Evolutionary conservation across 164 flowering plant genomes (phyloP), one percentile per base, ranked within the genome.

Genomic region (Macadamia integrifolia): DNA sequence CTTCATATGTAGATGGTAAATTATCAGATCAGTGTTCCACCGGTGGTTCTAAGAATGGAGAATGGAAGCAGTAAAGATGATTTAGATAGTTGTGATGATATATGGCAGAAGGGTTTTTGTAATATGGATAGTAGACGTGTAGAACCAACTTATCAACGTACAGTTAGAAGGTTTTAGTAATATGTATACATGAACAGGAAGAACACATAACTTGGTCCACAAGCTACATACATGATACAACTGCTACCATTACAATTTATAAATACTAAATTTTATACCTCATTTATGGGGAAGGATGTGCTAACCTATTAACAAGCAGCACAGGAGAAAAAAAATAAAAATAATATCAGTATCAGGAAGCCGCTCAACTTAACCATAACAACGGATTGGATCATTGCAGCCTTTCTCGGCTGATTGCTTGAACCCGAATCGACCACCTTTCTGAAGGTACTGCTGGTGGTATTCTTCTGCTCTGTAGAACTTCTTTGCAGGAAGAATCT

Each of bases 391-490:
- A 67, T 87, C 96, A 55, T 86, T 90, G 87, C 97, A 93, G 9
- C 94, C 96, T 75, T 93, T 93, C 44, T 67, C 83, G 31, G 91
- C 57, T 28, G 96, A 89, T 68, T 91, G 97, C 66, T 62, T 80
- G 59, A 76, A 82, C 62, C 97, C 97, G 68, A 83, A 81, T 12
- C 91, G 84, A 0, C 98, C 97, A 0, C 98, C 97, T 70, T 93
- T 93, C 6, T 75, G 88, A 17, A 91, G 92, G 75, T 91, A 93
- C 64, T 91, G 96, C 81, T 91, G 97, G 70, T 91, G 98, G 71
- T 93, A 89, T 65, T 89, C 95, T 77, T 91, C 95, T 1, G 98
- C 98, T 74, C 84, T 75, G 79, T 90, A 93, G 77, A 91, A 93
- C 74, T 88, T 93, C 80, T 88, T 93, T 58, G 97, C 97, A 44